phyloP scores from a whole-genome alignment of 164 flowering plant genomes.

The Tetrastigma voinierianum region DNA sequence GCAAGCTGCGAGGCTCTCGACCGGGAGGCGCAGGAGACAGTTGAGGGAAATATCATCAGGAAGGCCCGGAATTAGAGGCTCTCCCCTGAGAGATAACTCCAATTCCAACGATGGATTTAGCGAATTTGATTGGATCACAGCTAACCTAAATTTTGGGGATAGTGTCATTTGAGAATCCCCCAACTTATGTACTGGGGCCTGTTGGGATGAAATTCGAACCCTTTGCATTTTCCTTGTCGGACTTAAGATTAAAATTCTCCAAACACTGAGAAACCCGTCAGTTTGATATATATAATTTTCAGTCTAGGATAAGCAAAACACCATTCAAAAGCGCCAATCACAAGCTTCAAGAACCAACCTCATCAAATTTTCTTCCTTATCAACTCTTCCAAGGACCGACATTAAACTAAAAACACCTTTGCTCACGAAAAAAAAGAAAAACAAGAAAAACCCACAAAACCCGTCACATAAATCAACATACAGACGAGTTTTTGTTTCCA shows the following conservation, averaged over 20 bases:
- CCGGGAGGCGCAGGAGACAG: conserved; percentile 84
- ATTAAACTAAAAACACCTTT: no score
- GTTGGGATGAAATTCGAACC: conserved; percentile 76
- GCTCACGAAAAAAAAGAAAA: no score
- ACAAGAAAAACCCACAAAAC: no score
- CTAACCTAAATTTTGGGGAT: conserved; percentile 75
- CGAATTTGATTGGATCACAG: conserved; percentile 34
- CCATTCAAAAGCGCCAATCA: no score
- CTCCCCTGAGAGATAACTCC: conserved; percentile 37
- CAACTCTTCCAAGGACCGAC: no score
- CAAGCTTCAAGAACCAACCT: no score
- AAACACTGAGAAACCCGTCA: not conserved
- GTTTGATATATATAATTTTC: not conserved
- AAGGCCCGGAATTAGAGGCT: conserved; percentile 83
- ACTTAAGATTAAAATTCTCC: not conserved
- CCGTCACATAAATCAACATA: no score
- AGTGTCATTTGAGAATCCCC: conserved; percentile 87
- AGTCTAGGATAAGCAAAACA: not conserved
- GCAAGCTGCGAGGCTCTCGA: conserved; percentile 51
- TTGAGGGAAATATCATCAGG: conserved; percentile 83
- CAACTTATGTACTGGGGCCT: conserved; percentile 69
- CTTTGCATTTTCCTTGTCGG: conserved; percentile 55
- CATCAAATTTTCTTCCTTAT: no score
- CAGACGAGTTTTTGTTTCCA: no score
- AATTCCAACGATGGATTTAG: conserved; percentile 36